These are phyloP conservation scores for Amniculicola lignicola DNA, from an alignment of 495 filamentous ascomycete genomes.

Conservation along the genomic window DNA sequence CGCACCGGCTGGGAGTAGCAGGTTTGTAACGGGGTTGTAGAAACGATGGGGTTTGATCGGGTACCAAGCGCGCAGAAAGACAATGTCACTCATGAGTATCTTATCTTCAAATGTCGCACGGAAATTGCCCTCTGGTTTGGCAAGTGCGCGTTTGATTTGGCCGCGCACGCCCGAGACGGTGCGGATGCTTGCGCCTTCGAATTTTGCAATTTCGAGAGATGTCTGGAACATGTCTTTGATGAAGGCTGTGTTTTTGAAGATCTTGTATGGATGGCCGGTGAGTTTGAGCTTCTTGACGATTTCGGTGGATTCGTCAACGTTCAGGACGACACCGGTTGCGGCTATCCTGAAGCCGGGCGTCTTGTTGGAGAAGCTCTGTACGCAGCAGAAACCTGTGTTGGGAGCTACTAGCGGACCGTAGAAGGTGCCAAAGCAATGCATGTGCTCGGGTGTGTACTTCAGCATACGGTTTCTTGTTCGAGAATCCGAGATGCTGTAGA, in stretches of 20 bases:
- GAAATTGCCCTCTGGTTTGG: conserved; percentile 91
- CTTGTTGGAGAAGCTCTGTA: conserved; percentile 84
- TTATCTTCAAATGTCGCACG: conserved; percentile 98
- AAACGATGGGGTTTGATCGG: conserved; percentile 89
- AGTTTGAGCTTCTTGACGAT: conserved; percentile 99
- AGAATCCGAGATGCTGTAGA: conserved; percentile 92
- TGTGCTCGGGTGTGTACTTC: conserved; percentile 96
- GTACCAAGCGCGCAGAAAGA: conserved; percentile 95
- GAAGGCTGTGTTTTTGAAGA: conserved; percentile 98
- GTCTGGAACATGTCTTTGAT: conserved; percentile 98
- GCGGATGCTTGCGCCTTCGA: conserved; percentile 90
- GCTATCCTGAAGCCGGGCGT: conserved; percentile 90
- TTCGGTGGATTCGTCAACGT: conserved; percentile 88
- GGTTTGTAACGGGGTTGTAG: conserved; percentile 94
- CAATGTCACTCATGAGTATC: conserved; percentile 91
- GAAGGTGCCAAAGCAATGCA: conserved; percentile 96
- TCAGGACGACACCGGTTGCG: conserved; percentile 87
- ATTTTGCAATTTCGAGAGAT: conserved; percentile 91
- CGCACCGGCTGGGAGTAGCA: conserved; percentile 55
- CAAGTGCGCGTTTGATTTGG: conserved; percentile 90
- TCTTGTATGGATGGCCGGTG: conserved; percentile 87
- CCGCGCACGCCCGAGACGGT: conserved; percentile 94
- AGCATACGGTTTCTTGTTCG: conserved; percentile 94
- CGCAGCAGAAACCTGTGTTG: conserved; percentile 90
- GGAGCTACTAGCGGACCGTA: conserved; percentile 92